Percentiles rank a stretch among this genome's conserved stretches.
phyloP scores from a whole-genome alignment of 805 yeast species.

The Yamadazyma paraphyllophila region DNA sequence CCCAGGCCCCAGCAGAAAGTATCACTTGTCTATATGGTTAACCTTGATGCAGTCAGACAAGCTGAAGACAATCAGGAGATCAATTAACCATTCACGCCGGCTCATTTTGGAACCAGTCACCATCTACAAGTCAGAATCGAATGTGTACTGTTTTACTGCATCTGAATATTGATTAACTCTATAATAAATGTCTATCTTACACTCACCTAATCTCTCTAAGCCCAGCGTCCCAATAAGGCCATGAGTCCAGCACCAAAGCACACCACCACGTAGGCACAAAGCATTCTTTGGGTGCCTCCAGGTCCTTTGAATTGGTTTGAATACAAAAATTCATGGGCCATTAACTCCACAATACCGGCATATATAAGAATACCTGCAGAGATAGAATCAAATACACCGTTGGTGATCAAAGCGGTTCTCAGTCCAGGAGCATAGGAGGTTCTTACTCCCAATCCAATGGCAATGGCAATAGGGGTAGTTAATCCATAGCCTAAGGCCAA shows the following conservation, averaged over 20 bases:
- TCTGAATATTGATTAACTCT: not conserved
- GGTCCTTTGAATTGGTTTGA: constrained; percentile 63
- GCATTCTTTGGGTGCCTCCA: constrained; percentile 50
- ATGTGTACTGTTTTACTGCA: not conserved
- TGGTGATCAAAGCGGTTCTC: constrained; percentile 57
- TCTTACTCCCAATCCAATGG: constrained; percentile 76
- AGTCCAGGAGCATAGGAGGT: constrained; percentile 58
- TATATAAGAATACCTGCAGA: constrained; percentile 78
- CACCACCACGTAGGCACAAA: constrained; percentile 52
- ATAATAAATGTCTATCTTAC: not conserved
- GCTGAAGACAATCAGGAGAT: too few relatives aligned
- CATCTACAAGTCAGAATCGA: too few relatives aligned
- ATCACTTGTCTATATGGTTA: not conserved
- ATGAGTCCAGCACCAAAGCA: constrained; percentile 70
- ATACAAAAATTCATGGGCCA: constrained; percentile 73
- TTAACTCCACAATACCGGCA: constrained; percentile 73
- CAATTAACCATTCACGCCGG: too few relatives aligned
- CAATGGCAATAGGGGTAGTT: constrained; percentile 73
- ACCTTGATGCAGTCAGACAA: not conserved
- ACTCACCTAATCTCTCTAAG: constrained; percentile 26
- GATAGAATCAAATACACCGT: constrained; percentile 72
- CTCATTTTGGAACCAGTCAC: too few relatives aligned
- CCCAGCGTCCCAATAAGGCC: constrained; percentile 79
- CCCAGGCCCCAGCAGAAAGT: not conserved
- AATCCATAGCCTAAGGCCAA: constrained; percentile 50